These are phyloP conservation scores for Fonsecaea pugnacius DNA, from an alignment of 2,329 filamentous ascomycete genomes.

Conservation along the genomic window DNA sequence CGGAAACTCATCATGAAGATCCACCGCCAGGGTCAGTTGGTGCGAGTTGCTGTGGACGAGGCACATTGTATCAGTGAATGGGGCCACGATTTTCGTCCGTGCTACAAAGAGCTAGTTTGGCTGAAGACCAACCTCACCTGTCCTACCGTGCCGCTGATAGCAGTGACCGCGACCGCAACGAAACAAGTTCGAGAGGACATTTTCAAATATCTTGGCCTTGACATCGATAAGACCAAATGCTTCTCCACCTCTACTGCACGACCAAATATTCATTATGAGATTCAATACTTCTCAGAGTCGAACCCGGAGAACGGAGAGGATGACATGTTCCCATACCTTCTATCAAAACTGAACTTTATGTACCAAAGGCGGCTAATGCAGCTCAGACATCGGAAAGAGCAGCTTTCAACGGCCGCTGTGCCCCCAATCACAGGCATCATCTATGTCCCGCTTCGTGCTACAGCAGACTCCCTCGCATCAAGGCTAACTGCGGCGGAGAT, in stretches of 20 bases:
- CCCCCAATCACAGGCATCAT: constrained; percentile 53
- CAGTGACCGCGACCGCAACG: constrained; percentile 89
- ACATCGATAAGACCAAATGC: constrained; percentile 58
- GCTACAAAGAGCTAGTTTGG: constrained; percentile 85
- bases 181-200: constrained; percentile 80
- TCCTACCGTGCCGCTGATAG: constrained; percentile 86
- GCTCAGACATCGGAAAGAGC: constrained; percentile 46
- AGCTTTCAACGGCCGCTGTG: constrained; percentile 32
- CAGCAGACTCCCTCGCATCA: constrained; percentile 48
- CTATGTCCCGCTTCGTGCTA: constrained; percentile 50
- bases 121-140: constrained; percentile 73
- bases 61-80: constrained; percentile 98
- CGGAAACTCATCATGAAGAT: constrained; percentile 74
- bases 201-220: constrained; percentile 72
- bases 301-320: constrained; percentile 64
- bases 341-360: constrained; percentile 75
- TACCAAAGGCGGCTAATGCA: constrained; percentile 69
- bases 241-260: constrained; percentile 85
- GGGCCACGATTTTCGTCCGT: constrained; percentile 95
- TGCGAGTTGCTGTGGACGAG: constrained; percentile 87
- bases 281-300: constrained; percentile 62
- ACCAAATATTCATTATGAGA: constrained; percentile 86
- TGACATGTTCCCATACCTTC: constrained; percentile 71
- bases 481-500: constrained; percentile 44
- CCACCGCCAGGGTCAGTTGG: constrained; percentile 80